Conservation (phyloP, 495 filamentous ascomycete species). For the Hypoxylon fuscum region DNA sequence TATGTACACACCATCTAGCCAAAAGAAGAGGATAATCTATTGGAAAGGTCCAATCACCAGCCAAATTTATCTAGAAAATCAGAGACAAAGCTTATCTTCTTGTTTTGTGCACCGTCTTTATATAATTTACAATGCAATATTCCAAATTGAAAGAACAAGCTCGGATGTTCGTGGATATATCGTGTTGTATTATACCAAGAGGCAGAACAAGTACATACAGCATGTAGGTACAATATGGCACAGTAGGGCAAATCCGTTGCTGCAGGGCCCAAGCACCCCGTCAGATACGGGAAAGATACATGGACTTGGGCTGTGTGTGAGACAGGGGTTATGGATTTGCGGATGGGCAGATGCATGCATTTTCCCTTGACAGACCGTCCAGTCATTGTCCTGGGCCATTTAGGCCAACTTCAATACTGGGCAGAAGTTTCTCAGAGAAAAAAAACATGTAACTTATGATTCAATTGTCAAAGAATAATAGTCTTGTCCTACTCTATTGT, state of each 20-base stretch:
- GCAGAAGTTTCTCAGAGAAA: neutral
- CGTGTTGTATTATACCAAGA: too few species aligned
- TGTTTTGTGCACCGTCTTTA: too few species aligned
- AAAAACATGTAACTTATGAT: neutral
- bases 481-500: too few species aligned
- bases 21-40: too few species aligned
- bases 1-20: too few species aligned
- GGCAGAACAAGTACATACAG: neutral
- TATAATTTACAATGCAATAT: too few species aligned
- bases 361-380: constrained; percentile 35
- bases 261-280: constrained; percentile 7
- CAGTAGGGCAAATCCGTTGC: neutral
- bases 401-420: constrained; percentile 11
- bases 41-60: too few species aligned
- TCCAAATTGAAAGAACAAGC: too few species aligned
- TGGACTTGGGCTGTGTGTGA: constrained; percentile 38
- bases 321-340: constrained; percentile 54
- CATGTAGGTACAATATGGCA: constrained; percentile 7
- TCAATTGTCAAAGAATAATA: constrained; percentile 9
- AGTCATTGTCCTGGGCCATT: constrained; percentile 12
- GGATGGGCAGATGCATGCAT: constrained; percentile 52
- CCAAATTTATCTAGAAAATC: too few species aligned
- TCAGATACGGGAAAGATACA: constrained; percentile 23
- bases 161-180: too few species aligned
- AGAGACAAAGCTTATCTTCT: too few species aligned